Conservation (phyloP, 441 rosid species). For the Corymbia calophylla region DNA sequence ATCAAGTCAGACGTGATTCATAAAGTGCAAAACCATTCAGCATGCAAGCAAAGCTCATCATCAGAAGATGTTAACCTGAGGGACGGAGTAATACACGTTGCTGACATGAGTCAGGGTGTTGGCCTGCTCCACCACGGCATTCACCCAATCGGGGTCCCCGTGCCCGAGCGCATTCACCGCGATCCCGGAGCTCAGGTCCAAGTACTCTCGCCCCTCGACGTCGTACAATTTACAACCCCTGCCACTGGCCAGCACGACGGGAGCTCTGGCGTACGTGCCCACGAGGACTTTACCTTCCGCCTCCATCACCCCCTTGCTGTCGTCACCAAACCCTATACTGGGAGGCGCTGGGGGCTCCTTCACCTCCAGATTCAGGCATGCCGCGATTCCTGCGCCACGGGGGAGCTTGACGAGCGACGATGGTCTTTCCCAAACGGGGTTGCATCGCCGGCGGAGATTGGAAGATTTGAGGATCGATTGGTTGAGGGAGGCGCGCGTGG, state of each 20-base stretch:
- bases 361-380: constrained; percentile 10
- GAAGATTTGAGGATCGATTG: background rate
- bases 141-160: constrained; percentile 54
- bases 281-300: constrained; percentile 38
- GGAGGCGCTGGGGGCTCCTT: background rate
- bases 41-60: background rate
- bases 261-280: constrained; percentile 77
- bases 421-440: background rate
- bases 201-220: constrained; percentile 63
- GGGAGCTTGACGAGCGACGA: background rate
- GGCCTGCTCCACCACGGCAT: constrained; percentile 44
- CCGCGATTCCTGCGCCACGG: background rate
- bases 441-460: background rate
- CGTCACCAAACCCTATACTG: background rate
- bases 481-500: background rate
- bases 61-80: constrained; percentile 31
- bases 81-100: constrained; percentile 42
- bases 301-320: constrained; percentile 5
- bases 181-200: constrained; percentile 71
- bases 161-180: constrained; percentile 79
- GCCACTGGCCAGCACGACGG: constrained; percentile 57
- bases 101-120: constrained; percentile 41
- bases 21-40: background rate
- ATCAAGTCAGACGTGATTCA: background rate
- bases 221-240: constrained; percentile 73